These are phyloP conservation scores for Excoecaria agallocha DNA, from an alignment of 345 rosid genomes.

Conservation along the genomic window DNA sequence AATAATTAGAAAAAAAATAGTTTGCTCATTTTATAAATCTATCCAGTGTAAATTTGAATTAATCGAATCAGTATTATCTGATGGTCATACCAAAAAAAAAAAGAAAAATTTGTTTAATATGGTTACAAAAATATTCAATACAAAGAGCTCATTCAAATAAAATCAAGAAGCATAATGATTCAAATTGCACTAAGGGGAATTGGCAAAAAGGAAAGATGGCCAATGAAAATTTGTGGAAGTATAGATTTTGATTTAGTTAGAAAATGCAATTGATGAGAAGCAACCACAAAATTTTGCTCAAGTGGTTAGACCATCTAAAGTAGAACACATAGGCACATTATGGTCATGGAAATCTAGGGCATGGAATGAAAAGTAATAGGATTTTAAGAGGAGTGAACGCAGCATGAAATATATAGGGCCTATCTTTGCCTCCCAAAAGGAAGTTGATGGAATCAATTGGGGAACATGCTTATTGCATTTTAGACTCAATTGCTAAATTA, in stretches of 20 bases:
- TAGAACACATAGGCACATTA: not conserved
- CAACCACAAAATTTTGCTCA: not conserved
- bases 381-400: not conserved
- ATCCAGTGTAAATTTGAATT: too few relatives aligned
- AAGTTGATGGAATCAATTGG: not conserved
- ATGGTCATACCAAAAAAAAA: too few relatives aligned
- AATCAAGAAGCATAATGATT: too few relatives aligned
- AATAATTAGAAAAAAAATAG: too few relatives aligned
- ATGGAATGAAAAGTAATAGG: not conserved
- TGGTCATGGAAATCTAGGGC: constrained; percentile 11
- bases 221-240: not conserved
- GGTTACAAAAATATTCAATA: too few relatives aligned
- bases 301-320: not conserved
- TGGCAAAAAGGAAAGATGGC: not conserved
- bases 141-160: too few relatives aligned
- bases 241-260: not conserved
- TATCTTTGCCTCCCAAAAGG: not conserved
- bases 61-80: too few relatives aligned
- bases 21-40: too few relatives aligned
- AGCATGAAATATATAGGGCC: not conserved
- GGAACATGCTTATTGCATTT: not conserved
- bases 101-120: too few relatives aligned
- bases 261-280: not conserved
- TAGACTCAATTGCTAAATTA: not conserved
- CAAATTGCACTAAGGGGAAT: too few relatives aligned